phyloP scores from a whole-genome alignment of 306 rosid genomes.

The Canavalia gladiata region DNA sequence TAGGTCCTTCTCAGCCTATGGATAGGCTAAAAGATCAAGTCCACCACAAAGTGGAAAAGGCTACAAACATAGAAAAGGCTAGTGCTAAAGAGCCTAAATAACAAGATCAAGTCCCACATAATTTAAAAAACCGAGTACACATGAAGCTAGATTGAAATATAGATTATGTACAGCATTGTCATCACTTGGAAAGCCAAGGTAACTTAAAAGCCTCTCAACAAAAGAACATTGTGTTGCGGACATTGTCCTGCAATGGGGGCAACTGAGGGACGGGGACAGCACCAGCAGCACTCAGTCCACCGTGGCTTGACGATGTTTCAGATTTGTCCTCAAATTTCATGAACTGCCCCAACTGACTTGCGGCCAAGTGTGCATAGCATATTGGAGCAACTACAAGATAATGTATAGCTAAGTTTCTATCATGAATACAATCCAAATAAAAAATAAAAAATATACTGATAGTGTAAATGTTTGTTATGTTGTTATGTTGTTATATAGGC shows the following conservation, averaged over 20 bases:
- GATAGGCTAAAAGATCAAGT: no score
- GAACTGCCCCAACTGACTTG: slow-evolving; percentile 79
- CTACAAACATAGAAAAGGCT: not conserved
- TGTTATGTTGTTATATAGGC: no score
- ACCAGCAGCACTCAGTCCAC: slow-evolving; percentile 70
- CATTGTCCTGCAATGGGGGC: slow-evolving; percentile 75
- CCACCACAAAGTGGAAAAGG: slow-evolving; percentile 24
- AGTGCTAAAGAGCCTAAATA: not conserved
- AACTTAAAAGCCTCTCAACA: slow-evolving; percentile 54
- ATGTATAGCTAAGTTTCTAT: not conserved
- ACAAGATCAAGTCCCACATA: slow-evolving; percentile 24
- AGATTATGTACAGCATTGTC: slow-evolving; percentile 49
- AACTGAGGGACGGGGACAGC: slow-evolving; percentile 84
- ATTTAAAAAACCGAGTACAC: not conserved
- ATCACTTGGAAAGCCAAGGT: not conserved
- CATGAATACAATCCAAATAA: not conserved
- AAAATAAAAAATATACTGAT: no score
- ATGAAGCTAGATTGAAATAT: not conserved
- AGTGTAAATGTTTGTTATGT: no score
- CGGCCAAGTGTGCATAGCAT: slow-evolving; percentile 95
- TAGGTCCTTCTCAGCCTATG: no score
- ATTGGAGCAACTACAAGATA: slow-evolving; percentile 80
- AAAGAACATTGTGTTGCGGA: slow-evolving; percentile 84
- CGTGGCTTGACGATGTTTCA: slow-evolving; percentile 90
- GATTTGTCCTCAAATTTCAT: slow-evolving; percentile 84